Base-by-base conservation (phyloP, 345 rosid species). In the Gossypium stocksii region DNA sequence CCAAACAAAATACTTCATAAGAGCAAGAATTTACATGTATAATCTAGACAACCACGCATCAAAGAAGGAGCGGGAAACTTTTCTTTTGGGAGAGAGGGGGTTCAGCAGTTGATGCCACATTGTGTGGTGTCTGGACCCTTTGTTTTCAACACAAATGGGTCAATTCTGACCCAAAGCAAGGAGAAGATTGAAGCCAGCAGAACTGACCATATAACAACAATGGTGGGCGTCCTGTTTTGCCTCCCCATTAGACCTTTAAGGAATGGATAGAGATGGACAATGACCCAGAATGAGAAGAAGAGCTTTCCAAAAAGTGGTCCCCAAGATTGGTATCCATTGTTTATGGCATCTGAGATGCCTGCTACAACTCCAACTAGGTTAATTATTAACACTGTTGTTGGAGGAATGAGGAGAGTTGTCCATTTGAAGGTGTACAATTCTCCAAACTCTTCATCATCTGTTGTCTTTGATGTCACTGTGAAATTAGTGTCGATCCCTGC, bases 161-260 rank as follows among this genome's bases (percentile, higher is more conserved):
- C 97, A 25, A 91, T 93, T 77, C 94, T 80, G 6, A 93, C 98
- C 97, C 98, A 95, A 74, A 93, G 89, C 92, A 95, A 83, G 75
- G 98, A 95, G 89, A 95, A 93, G 86, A 93, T 91, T 25, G 98
- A 95, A 17, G 98, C 97, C 83, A 95, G 74, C 22, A 95, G 93
- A 44, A 95, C 82, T 6, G 97, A 95, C 99, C 99, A 95, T 57
- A 95, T 93, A 58, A 95, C 97, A 66, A 93, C 97, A 75, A 95
- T 95, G 48, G 98, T 95, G 1, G 98, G 99, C 44, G 99, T 93
- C 79, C 99, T 81, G 86, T 95, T 93, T 80, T 95, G 98, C 74
- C 87, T 82, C 51, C 98, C 99, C 99, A 93, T 95, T 52, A 95
- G 86, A 83, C 98, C 98, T 86, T 95, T 93, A 54, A 95, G 96